Evolutionary conservation across 441 rosid species (phyloP), one percentile per base, ranked within the genome.

Genomic region (Populus hybrid): DNA sequence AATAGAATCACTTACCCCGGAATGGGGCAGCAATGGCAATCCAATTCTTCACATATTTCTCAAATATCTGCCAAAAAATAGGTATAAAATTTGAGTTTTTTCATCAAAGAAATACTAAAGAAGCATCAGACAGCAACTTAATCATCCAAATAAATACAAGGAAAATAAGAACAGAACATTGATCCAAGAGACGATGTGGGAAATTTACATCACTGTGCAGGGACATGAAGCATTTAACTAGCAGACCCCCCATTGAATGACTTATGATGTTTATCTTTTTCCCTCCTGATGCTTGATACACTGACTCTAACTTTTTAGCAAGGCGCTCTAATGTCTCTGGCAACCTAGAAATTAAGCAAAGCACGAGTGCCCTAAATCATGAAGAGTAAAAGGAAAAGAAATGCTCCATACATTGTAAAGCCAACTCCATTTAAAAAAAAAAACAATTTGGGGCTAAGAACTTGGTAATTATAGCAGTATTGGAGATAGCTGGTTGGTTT

Each of bases 211-310:
- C 94, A 81, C 82, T 75, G 34, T 86, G 97, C 75, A 92, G 90
- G 81, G 88, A 78, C 97, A 94, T 90, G 90, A 95, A 95, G 87
- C 98, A 95, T 82, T 95, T 95, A 84, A 94, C 91, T 36, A 94
- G 85, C 72, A 95, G 84, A 61, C 99, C 99, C 18, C 99, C 99
- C 99, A 95, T 95, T 24, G 98, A 95, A 86, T 95, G 99, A 86
- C 92, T 91, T 21, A 94, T 90, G 66, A 95, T 70, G 81, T 86
- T 95, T 75, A 95, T 92, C 91, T 92, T 95, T 86, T 90, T 95
- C 82, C 88, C 97, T 74, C 99, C 99, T 12, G 98, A 91, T 42
- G 92, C 97, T 71, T 87, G 83, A 82, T 91, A 93, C 30, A 90
- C 87, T 0, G 86, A 72, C 82, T 95, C 91, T 81, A 96, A 81